These are phyloP conservation scores for Eucalyptus pauciflora DNA, from an alignment of 345 rosid species.

Conservation along the genomic window DNA sequence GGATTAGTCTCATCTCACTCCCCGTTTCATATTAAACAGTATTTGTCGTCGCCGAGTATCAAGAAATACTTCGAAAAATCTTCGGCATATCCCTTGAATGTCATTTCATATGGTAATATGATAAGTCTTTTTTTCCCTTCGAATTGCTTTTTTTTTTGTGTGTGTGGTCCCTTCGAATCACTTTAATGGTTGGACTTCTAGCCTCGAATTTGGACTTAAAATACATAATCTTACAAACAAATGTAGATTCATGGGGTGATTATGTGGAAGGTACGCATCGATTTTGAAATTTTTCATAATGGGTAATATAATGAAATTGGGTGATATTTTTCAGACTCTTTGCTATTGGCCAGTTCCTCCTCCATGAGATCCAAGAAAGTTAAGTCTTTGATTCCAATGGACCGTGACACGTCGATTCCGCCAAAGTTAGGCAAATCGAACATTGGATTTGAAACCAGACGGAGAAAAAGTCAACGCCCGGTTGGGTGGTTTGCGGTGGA, in stretches of 20 bases:
- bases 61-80: background rate
- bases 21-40: background rate
- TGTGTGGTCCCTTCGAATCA: accelerated
- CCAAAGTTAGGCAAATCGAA: background rate
- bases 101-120: too few relatives aligned
- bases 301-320: accelerated
- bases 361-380: background rate
- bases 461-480: background rate
- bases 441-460: background rate
- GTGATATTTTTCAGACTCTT: accelerated
- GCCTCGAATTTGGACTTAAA: background rate
- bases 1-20: background rate
- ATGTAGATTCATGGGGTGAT: accelerated
- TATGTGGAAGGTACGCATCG: accelerated
- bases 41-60: background rate
- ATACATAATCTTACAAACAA: background rate
- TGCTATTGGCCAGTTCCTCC: background rate
- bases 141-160: too few relatives aligned
- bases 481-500: background rate
- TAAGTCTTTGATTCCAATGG: background rate
- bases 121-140: accelerated
- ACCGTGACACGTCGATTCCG: background rate
- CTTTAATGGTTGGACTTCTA: background rate
- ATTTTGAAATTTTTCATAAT: background rate
- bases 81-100: accelerated